Evolutionary conservation across 176 grass and related monocot species (phyloP).

Genomic region (Aechmea fasciata): DNA sequence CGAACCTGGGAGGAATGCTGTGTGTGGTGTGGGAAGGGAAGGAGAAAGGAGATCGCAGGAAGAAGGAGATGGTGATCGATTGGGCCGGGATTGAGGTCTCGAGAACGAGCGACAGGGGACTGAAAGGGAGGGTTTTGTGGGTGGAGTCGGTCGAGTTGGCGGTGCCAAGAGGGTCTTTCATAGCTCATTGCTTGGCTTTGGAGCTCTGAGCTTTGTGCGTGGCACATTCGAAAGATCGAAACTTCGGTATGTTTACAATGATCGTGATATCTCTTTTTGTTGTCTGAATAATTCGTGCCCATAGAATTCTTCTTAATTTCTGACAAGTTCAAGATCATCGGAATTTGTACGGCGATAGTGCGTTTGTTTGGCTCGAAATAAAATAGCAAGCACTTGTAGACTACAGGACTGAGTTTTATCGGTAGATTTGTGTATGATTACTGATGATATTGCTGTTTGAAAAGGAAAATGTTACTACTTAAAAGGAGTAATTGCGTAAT

Average conservation of each 20-base stretch:
- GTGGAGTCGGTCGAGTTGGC: slow-evolving; percentile 45
- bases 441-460: too few species aligned
- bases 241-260: neutral
- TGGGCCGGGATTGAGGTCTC: slow-evolving; percentile 66
- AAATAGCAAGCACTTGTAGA: neutral
- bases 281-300: neutral
- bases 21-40: slow-evolving; percentile 82
- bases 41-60: slow-evolving; percentile 21
- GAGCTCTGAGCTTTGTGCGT: slow-evolving; percentile 35
- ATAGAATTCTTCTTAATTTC: neutral
- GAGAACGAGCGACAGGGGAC: slow-evolving; percentile 20
- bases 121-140: slow-evolving; percentile 55
- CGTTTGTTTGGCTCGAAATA: neutral
- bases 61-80: slow-evolving; percentile 46
- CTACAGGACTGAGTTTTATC: neutral
- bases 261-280: too few species aligned
- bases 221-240: neutral
- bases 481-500: too few species aligned
- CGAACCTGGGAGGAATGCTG: slow-evolving; percentile 50
- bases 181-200: slow-evolving; percentile 61
- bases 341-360: neutral
- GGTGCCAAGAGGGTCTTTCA: slow-evolving; percentile 35
- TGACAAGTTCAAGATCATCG: neutral
- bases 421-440: neutral
- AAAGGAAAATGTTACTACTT: too few species aligned